Base-by-base conservation (phyloP, 768 basidiomycete genomes). In the Suillus lakei region DNA sequence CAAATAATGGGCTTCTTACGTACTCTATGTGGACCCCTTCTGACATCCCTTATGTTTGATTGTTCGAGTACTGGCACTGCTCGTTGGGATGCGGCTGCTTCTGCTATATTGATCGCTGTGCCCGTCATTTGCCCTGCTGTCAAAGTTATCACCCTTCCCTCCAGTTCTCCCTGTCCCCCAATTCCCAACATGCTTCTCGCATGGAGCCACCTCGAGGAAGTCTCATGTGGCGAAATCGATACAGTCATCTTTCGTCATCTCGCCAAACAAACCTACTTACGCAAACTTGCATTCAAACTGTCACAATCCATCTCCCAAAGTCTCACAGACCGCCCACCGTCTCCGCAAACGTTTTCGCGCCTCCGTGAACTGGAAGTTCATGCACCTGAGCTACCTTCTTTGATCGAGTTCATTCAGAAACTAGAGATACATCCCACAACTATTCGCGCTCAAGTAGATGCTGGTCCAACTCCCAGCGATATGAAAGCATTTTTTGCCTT, bases 151-250 rank as follows among this genome's bases (percentile, higher is more conserved):
- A 23, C 34, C 34, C 21, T 36, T 34, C 54, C 32, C 6, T 34
- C 32, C 53, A 13, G 50, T 28, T 7, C 32, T 26, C 53, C 3
- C 21, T n/a, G 21, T 34, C 18, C 9, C 9, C 30, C 5, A n/a
- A n/a, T 36, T 36, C 5, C 54, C 6, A n/a, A 36, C 32, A 36
- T 55, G 7, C 32, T 36, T 23, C 54, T 36, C 54, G 34, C 54
- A 34, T 55, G 34, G 34, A 15, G n/a, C 15, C 54, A 36, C 34
- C 54, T 55, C 13, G 54, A 54, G 21, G 30, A 55, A 30, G 54
- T 36, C n/a, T n/a, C 54, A 8, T 55, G 54, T 55, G 54, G 54
- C 23, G 54, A 55, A 36, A 55, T 55, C 34, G 54, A 55, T 23
- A 23, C n/a, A 8, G 32, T 15, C 54, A n/a, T 23, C 13, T 55